phyloP scores from a whole-genome alignment of 1,284 basidiomycete species.

The Cutaneotrichosporon sp. region DNA sequence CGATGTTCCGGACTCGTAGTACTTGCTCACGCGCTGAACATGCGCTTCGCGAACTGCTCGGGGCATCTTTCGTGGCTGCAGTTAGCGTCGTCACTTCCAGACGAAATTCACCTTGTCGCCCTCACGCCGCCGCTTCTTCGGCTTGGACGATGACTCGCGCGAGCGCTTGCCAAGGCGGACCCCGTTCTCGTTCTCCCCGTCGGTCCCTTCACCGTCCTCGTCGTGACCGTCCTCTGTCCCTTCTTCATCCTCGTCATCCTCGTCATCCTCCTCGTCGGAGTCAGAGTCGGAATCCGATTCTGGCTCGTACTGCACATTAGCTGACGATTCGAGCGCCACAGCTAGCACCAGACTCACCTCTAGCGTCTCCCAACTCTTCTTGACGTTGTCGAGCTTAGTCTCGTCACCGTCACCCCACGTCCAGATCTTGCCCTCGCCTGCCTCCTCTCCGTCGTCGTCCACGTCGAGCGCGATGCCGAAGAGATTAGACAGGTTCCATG shows the following conservation, averaged over 20 bases:
- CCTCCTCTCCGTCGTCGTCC: conserved; percentile 45
- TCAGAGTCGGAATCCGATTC: conserved; percentile 53
- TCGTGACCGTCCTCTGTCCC: conserved; percentile 59
- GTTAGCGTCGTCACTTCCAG: conserved; percentile 6
- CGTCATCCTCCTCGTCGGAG: conserved; percentile 56
- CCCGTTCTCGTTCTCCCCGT: conserved; percentile 35
- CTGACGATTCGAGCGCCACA: background rate
- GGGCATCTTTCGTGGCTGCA: conserved; percentile 60
- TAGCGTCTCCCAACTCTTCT: conserved; percentile 63
- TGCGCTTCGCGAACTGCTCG: conserved; percentile 68
- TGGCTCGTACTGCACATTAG: conserved; percentile 39
- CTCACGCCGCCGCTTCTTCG: conserved; percentile 33
- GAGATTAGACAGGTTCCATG: conserved; percentile 85
- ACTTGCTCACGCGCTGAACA: conserved; percentile 67
- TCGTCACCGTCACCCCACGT: conserved; percentile 90
- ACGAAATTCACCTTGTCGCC: conserved; percentile 33
- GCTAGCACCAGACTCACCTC: conserved; percentile 59
- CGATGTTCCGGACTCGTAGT: conserved; percentile 83
- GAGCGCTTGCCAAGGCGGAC: conserved; percentile 49
- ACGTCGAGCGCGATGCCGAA: conserved; percentile 64
- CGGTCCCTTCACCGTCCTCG: conserved; percentile 53
- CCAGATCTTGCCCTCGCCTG: conserved; percentile 62
- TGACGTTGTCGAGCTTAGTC: conserved; percentile 58
- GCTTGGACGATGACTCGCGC: conserved; percentile 16
- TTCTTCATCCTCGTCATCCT: conserved; percentile 54